Conservation (phyloP, 23 red algal genomes). For the Porphyridium purpureum region DNA sequence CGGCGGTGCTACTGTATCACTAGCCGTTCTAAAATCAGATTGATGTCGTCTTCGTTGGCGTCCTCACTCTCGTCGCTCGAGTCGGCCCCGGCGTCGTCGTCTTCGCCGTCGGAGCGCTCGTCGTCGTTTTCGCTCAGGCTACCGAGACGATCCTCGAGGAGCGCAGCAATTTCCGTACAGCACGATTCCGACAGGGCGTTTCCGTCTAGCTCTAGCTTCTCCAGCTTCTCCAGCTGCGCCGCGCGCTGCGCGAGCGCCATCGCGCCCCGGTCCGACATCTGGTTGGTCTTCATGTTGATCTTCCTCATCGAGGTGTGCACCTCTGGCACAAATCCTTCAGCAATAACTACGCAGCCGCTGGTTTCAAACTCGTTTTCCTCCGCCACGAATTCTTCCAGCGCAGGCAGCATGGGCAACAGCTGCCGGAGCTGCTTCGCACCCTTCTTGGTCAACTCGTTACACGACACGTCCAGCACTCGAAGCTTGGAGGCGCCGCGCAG, state of each 20-base stretch:
- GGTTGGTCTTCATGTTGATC: constrained; percentile 5
- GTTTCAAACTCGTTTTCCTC: constrained; percentile 19
- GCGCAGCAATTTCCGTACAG: too few species aligned
- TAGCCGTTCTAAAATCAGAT: too few species aligned
- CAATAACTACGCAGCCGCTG: constrained; percentile 2
- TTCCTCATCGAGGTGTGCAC: constrained; percentile 1
- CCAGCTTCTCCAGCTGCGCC: background rate
- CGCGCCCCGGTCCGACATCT: constrained; percentile 4
- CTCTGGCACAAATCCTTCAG: constrained; percentile 1
- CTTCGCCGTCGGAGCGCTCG: too few species aligned
- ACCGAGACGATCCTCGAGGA: too few species aligned
- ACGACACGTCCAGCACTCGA: constrained; percentile 14
- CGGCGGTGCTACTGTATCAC: too few species aligned
- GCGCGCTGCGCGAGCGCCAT: constrained; percentile 2
- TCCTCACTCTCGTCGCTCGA: too few species aligned
- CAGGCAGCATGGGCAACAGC: background rate
- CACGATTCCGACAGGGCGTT: constrained; percentile 11
- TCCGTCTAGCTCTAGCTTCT: constrained; percentile 9
- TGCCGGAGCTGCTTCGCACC: background rate
- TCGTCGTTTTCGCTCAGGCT: too few species aligned
- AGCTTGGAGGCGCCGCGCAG: background rate
- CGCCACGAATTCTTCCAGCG: background rate
- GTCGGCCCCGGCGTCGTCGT: too few species aligned
- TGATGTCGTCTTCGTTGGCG: too few species aligned
- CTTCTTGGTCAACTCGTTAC: constrained; percentile 11